Evolutionary conservation across 2,329 filamentous ascomycete genomes (phyloP).

Genomic region (Ophiocordyceps camponoti-rufipedis): DNA sequence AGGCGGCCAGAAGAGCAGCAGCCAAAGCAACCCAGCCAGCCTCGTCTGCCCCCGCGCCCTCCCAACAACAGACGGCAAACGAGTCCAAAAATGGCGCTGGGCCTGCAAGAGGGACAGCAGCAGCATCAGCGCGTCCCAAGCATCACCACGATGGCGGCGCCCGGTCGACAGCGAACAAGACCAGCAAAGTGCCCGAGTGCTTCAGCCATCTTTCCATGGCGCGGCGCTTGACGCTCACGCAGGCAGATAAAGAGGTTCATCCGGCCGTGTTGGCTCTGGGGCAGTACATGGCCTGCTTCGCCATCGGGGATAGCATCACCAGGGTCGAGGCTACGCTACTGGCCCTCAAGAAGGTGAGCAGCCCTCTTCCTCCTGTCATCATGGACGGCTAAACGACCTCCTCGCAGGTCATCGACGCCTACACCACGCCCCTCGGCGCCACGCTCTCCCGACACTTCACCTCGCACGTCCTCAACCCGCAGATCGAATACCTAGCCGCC

Average conservation of each 20-base stretch:
- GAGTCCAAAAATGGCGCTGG: too few relatives aligned
- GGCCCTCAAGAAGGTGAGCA: slow-evolving; percentile 63
- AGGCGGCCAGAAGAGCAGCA: slow-evolving; percentile 65
- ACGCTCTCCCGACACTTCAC: slow-evolving; percentile 83
- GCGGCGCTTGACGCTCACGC: slow-evolving; percentile 31
- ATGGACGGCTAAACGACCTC: not conserved
- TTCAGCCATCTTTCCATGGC: slow-evolving; percentile 72
- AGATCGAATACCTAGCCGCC: slow-evolving; percentile 86
- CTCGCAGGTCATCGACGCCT: slow-evolving; percentile 69
- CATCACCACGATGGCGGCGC: not conserved
- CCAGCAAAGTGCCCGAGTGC: slow-evolving; percentile 40
- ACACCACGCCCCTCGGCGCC: slow-evolving; percentile 69
- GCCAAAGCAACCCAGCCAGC: slow-evolving; percentile 36
- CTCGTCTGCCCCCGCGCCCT: slow-evolving; percentile 16
- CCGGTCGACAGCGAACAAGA: slow-evolving; percentile 11
- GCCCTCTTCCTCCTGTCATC: not conserved
- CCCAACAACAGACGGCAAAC: slow-evolving; percentile 8
- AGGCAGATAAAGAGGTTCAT: slow-evolving; percentile 62
- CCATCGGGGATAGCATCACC: slow-evolving; percentile 75
- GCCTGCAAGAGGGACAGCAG: not conserved
- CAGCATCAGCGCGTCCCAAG: not conserved
- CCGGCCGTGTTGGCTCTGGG: slow-evolving; percentile 71
- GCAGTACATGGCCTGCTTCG: slow-evolving; percentile 78
- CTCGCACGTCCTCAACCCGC: slow-evolving; percentile 75
- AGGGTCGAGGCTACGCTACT: slow-evolving; percentile 74